Evolutionary conservation across 2,329 filamentous ascomycete genomes (phyloP).

Genomic region (Bipolaris cookei): DNA sequence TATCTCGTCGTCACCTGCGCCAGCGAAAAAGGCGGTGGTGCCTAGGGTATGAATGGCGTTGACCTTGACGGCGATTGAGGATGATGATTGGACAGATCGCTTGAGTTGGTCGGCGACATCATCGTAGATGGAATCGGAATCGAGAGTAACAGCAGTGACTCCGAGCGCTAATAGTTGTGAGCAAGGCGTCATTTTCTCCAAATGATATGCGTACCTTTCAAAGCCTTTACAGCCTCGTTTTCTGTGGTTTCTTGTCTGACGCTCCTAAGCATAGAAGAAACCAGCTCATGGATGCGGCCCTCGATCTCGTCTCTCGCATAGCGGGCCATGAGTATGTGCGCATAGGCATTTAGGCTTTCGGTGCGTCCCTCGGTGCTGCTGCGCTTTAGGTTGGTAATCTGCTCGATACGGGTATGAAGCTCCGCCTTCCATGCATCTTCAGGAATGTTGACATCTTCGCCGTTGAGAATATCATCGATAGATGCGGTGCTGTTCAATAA

Average conservation of each 20-base stretch:
- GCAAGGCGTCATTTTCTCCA: not conserved
- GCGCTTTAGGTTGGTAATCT: slow-evolving; percentile 78
- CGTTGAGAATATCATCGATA: slow-evolving; percentile 67
- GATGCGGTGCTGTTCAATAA: slow-evolving; percentile 61
- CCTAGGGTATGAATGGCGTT: slow-evolving; percentile 76
- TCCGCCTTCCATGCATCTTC: slow-evolving; percentile 65
- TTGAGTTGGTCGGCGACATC: slow-evolving; percentile 65
- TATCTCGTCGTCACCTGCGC: slow-evolving; percentile 70
- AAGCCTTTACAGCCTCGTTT: slow-evolving; percentile 71
- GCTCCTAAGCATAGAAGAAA: slow-evolving; percentile 71
- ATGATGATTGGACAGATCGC: slow-evolving; percentile 69
- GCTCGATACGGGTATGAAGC: slow-evolving; percentile 70
- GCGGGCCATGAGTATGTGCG: slow-evolving; percentile 70
- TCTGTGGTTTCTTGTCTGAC: slow-evolving; percentile 72
- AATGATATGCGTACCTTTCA: slow-evolving; percentile 60
- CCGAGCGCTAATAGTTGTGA: slow-evolving; percentile 61
- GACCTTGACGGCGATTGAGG: slow-evolving; percentile 68
- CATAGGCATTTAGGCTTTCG: slow-evolving; percentile 65
- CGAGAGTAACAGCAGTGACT: slow-evolving; percentile 71
- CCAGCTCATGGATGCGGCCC: slow-evolving; percentile 64
- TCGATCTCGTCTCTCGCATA: slow-evolving; percentile 70
- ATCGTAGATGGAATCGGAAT: slow-evolving; percentile 71
- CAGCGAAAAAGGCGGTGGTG: slow-evolving; percentile 76
- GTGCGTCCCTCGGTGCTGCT: slow-evolving; percentile 76
- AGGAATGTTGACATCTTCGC: slow-evolving; percentile 58